Conservation (phyloP, 805 yeast species). For the Pichia phayaonensis region DNA sequence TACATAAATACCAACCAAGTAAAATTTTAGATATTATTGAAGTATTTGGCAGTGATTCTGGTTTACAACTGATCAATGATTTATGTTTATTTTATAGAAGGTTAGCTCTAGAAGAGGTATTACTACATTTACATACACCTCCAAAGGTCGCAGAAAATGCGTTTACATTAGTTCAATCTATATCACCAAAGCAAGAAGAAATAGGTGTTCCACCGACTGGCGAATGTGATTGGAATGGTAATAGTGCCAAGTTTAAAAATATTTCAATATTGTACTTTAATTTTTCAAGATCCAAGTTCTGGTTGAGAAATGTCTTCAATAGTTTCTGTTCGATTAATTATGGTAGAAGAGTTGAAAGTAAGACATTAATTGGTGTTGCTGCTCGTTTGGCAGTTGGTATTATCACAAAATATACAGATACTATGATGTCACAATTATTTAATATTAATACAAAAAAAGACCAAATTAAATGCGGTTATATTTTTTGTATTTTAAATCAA, state of each 20-base stretch:
- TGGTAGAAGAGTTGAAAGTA: slow-evolving; percentile 39
- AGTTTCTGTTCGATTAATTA: slow-evolving; percentile 23
- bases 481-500: slow-evolving; percentile 19
- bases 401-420: slow-evolving; percentile 19
- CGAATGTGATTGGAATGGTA: slow-evolving; percentile 33
- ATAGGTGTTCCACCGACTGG: slow-evolving; percentile 34
- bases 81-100: slow-evolving; percentile 43
- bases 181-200: slow-evolving; percentile 37
- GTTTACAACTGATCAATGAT: slow-evolving; percentile 33
- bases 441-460: slow-evolving; percentile 16
- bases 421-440: slow-evolving; percentile 13
- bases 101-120: slow-evolving; percentile 49
- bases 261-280: slow-evolving; percentile 48
- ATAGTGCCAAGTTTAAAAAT: slow-evolving; percentile 57
- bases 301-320: slow-evolving; percentile 28
- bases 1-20: slow-evolving; percentile 43
- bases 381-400: slow-evolving; percentile 24
- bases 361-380: slow-evolving; percentile 14
- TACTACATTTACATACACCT: slow-evolving; percentile 43
- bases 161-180: slow-evolving; percentile 25
- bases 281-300: slow-evolving; percentile 39
- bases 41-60: slow-evolving; percentile 35
- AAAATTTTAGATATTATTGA: slow-evolving; percentile 34
- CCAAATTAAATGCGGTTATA: slow-evolving; percentile 22
- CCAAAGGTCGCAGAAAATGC: slow-evolving; percentile 36